These are phyloP conservation scores for Umbelopsis sp. DNA, from an alignment of 192 early-diverging fungal species.

Conservation along the genomic window DNA sequence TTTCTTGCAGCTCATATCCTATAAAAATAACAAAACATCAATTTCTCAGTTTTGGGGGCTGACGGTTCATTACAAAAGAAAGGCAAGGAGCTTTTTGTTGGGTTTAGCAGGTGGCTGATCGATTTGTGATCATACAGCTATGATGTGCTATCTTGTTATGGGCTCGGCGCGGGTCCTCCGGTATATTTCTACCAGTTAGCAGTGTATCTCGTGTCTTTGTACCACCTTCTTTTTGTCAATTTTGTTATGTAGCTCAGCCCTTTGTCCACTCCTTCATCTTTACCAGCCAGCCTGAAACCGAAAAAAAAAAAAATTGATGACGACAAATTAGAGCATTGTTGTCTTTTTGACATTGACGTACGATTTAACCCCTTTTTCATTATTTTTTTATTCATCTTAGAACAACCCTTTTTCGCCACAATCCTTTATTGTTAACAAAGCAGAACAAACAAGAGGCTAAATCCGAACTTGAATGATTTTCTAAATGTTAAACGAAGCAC, in stretches of 20 bases:
- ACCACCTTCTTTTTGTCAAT: neutral
- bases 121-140: neutral
- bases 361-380: neutral
- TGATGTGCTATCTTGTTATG: neutral
- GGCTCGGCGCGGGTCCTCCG: constrained; percentile 14
- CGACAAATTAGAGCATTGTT: neutral
- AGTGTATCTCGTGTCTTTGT: constrained; percentile 19
- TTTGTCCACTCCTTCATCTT: too few species aligned
- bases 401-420: neutral
- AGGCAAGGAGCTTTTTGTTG: too few species aligned
- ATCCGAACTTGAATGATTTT: neutral
- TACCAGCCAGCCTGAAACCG: too few species aligned
- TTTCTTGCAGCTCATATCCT: neutral
- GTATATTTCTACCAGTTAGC: neutral
- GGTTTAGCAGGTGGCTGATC: too few species aligned
- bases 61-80: too few species aligned
- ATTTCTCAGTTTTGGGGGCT: too few species aligned
- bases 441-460: neutral
- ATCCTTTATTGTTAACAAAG: neutral
- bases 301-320: neutral
- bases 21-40: neutral
- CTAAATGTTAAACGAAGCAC: neutral
- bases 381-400: neutral
- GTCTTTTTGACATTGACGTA: constrained; percentile 13
- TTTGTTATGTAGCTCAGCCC: neutral